Evolutionary conservation across 2,329 filamentous ascomycete species (phyloP), one percentile per base, ranked within the genome.

Genomic region (Fusarium protoensiforme): DNA sequence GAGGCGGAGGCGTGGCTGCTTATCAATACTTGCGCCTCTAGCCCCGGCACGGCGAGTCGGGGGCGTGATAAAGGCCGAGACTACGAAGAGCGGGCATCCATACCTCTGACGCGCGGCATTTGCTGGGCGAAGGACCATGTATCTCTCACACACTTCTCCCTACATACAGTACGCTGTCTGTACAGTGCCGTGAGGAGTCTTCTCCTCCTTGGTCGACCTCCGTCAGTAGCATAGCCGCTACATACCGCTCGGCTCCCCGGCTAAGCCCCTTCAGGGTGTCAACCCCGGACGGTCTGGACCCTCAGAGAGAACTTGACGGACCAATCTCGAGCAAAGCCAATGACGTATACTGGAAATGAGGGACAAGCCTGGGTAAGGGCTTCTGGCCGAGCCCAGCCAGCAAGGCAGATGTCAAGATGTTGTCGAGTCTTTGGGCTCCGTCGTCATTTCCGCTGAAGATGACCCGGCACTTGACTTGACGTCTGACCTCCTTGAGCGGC

Each of bases 201-300:
- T 64, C 58, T 68, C 27, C 58, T 51, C 59, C 67, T 48, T 71
- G 63, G 65, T 41, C 71, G 16, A 74, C 67, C 60, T 74, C 70
- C 46, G 65, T 60, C 68, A 57, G 64, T 71, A 68, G 64, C 61
- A 54, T 20, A 60, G 71, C 71, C 70, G 71, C 58, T 64, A 59
- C 60, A 65, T 74, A 53, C 66, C 67, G 61, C 67, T 65, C 31
- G 54, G 46, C 39, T 48, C 41, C 51, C 61, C 61, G 31, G 20
- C 67, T 66, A 73, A 61, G 35, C 48, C 51, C 48, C 31, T 71
- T 68, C 60, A 39, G 53, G 60, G 39, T 61, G 58, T 46, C 39
- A 65, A 64, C 75, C 71, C 65, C 51, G 29, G 68, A 65, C 41
- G 61, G 75, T 74, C 75, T 76, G 65, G 73, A 72, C 67, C 75